A percentile compares a stretch with the other conserved stretches of the same genome.
These are phyloP conservation scores for Pulveroboletus sp. DNA, from an alignment of 768 basidiomycete genomes.

Conservation along the genomic window DNA sequence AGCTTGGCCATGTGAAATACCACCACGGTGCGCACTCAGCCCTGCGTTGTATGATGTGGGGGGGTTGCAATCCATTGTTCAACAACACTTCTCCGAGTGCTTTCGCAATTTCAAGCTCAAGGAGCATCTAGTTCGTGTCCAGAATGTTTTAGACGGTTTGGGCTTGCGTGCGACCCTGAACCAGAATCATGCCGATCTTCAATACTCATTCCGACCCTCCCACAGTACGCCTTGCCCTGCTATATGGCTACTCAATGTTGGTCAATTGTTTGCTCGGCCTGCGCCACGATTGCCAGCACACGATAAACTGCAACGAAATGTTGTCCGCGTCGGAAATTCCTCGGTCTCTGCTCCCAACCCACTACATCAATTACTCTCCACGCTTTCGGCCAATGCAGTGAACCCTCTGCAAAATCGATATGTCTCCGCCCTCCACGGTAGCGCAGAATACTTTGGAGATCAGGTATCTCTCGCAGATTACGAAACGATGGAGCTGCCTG, in stretches of 20 bases:
- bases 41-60: background rate
- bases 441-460: background rate
- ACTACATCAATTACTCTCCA: background rate
- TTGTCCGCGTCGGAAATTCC: background rate
- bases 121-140: background rate
- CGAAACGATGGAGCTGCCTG: background rate
- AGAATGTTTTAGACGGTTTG: background rate
- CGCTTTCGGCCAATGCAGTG: background rate
- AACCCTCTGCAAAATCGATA: background rate
- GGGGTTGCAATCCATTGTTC: background rate
- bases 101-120: constrained; percentile 12
- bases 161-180: no score
- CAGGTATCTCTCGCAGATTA: background rate
- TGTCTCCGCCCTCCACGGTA: background rate
- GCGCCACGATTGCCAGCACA: background rate
- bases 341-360: background rate
- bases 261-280: background rate
- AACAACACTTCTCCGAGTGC: constrained; percentile 5
- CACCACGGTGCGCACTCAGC: background rate
- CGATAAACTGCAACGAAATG: background rate
- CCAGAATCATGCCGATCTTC: background rate
- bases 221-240: background rate
- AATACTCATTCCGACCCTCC: background rate
- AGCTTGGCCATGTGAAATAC: constrained; percentile 16
- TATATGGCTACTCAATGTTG: no score